Conservation (phyloP, 108 stramenopile species). For the Cyclotella cryptica region DNA sequence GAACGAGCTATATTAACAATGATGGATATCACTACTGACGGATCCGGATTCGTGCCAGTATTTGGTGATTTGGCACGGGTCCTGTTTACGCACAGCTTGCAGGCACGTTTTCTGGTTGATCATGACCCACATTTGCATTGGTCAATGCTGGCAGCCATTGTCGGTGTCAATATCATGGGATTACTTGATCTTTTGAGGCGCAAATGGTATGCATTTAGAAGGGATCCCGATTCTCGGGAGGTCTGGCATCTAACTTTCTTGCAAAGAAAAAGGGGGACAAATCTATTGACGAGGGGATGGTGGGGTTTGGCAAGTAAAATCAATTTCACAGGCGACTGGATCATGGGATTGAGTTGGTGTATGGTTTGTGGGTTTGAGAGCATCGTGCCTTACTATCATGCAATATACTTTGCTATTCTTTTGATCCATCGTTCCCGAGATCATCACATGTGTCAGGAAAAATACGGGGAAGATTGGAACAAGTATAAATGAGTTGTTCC, state of each 20-base stretch:
- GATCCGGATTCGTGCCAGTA: constrained; percentile 97
- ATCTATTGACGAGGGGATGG: constrained; percentile 93
- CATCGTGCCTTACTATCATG: constrained; percentile 96
- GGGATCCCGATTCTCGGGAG: constrained; percentile 77
- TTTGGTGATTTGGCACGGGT: constrained; percentile 99
- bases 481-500: constrained; percentile 94
- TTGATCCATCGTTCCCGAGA: constrained; percentile 98
- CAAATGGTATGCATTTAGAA: constrained; percentile 93
- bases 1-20: constrained; percentile 97
- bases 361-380: constrained; percentile 91
- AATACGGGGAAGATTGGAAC: constrained; percentile 98
- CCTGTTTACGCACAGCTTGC: constrained; percentile 95
- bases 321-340: constrained; percentile 98
- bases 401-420: constrained; percentile 94
- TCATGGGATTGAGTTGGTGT: constrained; percentile 98
- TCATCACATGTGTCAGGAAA: constrained; percentile 91
- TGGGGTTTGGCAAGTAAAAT: constrained; percentile 99
- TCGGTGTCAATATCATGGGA: constrained; percentile 75
- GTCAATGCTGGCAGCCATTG: constrained; percentile 56
- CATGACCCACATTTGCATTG: constrained; percentile 84
- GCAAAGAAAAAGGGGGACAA: constrained; percentile 89
- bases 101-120: constrained; percentile 91
- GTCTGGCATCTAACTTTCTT: constrained; percentile 72
- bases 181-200: constrained; percentile 92
- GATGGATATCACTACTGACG: constrained; percentile 99